Base-by-base conservation (phyloP, 306 rosid genomes). In the Vigna angularis region DNA sequence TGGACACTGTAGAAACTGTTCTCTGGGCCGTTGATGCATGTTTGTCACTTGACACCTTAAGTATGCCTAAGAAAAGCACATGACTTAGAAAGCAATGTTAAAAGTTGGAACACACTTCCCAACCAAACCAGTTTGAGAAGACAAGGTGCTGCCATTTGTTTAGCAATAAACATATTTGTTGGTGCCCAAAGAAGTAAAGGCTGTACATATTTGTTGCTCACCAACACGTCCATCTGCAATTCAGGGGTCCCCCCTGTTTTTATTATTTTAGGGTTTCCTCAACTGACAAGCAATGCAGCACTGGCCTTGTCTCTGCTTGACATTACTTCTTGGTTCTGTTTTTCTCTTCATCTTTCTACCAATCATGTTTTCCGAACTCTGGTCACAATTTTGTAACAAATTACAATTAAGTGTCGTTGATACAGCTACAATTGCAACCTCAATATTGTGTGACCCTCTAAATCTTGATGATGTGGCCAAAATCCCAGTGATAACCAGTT, bases 201-300 rank as follows among this genome's bases (percentile, higher is more conserved):
- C 75, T 67, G 78, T 67, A 67, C 82, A 82, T 65, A 63, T 84
- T 76, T 86, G 87, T 82, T 68, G 71, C 80, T 77, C 86, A 86
- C 85, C 90, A 79, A 84, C 89, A 81, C 86, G 15, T 79, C 83
- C 75, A 73, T 53, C 76, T 73, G 66, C 82, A 76, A 51, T 36
- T 28, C 3, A 62, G 69, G 83, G 91, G 83, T 51, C 89, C 88
- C 66, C 66, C 34, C 15, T 75, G 78, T 80, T 79, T 73, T 67
- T 30, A 20, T 42, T 51, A 50, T 70, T 53, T 76, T 53, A 42
- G 85, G 87, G 81, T 64, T 50, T 64, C 70, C 40, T 70, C 42
- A 15, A 17, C 70, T 66, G 79, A 78, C 82, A 67, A 78, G 76
- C 66, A 42, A 66, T 73, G 83, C 69, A 72, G 32, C 11, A 48